These are phyloP conservation scores for Neospermospora avenae DNA, from an alignment of 2,329 filamentous ascomycete genomes.

Conservation along the genomic window DNA sequence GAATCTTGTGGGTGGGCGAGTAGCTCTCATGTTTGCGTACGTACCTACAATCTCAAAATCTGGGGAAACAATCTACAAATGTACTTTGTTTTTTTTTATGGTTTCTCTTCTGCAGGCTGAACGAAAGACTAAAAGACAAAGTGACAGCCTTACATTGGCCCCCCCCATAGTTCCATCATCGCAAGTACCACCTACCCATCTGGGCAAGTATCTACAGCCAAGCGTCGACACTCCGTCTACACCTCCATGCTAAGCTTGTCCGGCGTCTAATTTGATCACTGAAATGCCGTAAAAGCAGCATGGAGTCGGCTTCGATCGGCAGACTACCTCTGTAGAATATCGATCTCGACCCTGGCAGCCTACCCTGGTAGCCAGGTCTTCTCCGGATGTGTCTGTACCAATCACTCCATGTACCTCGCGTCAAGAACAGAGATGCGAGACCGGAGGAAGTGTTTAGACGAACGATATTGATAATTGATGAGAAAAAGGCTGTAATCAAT, in stretches of 20 bases:
- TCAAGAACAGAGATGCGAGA: too few relatives aligned
- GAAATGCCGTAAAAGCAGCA: background rate
- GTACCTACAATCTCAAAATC: background rate
- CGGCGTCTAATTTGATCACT: background rate
- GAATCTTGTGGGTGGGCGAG: background rate
- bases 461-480: too few relatives aligned
- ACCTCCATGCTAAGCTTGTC: background rate
- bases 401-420: background rate
- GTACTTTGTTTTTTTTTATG: background rate
- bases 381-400: background rate
- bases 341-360: too few relatives aligned
- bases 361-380: too few relatives aligned
- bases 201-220: background rate
- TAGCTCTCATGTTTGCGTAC: too few relatives aligned
- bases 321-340: background rate
- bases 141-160: background rate
- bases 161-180: background rate
- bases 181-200: background rate
- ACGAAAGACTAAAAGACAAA: background rate
- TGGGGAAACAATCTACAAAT: background rate
- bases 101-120: background rate
- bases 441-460: too few relatives aligned
- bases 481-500: too few relatives aligned
- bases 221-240: background rate
- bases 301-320: background rate